Percentiles rank a stretch among this genome's conserved stretches.
Evolutionary conservation across 75 land plant genomes (phyloP).

Genomic region (Pinus albicaulis): DNA sequence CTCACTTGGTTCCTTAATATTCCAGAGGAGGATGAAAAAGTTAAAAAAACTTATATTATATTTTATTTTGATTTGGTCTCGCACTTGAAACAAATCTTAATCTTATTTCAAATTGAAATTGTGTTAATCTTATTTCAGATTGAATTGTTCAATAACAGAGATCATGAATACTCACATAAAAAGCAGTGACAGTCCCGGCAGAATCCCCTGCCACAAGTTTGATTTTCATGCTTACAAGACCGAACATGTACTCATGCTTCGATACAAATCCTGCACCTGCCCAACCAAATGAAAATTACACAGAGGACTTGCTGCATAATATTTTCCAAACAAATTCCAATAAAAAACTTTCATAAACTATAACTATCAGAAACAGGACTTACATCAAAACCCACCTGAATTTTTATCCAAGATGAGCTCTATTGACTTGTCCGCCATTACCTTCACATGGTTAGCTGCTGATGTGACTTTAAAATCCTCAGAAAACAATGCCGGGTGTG

Average conservation of each 20-base stretch:
- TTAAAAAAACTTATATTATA: too few relatives aligned
- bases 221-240: conserved; percentile 84
- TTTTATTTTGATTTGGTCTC: too few relatives aligned
- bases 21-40: too few relatives aligned
- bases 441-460: background rate
- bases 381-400: background rate
- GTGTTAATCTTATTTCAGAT: too few relatives aligned
- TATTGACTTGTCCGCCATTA: background rate
- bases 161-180: conserved; percentile 39
- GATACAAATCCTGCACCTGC: conserved; percentile 78
- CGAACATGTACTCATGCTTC: conserved; percentile 64
- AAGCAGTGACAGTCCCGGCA: conserved; percentile 78
- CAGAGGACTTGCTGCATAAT: background rate
- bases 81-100: too few relatives aligned
- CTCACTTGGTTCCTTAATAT: too few relatives aligned
- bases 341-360: too few relatives aligned
- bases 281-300: background rate
- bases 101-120: too few relatives aligned
- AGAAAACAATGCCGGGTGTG: background rate
- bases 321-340: background rate
- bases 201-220: conserved; percentile 85
- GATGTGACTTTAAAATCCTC: conserved; percentile 7
- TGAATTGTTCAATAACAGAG: background rate
- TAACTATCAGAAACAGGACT: too few relatives aligned
- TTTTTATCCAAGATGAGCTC: background rate